phyloP scores from a whole-genome alignment of 371 early-diverging fungal species.

The Smittium mucronatum region DNA sequence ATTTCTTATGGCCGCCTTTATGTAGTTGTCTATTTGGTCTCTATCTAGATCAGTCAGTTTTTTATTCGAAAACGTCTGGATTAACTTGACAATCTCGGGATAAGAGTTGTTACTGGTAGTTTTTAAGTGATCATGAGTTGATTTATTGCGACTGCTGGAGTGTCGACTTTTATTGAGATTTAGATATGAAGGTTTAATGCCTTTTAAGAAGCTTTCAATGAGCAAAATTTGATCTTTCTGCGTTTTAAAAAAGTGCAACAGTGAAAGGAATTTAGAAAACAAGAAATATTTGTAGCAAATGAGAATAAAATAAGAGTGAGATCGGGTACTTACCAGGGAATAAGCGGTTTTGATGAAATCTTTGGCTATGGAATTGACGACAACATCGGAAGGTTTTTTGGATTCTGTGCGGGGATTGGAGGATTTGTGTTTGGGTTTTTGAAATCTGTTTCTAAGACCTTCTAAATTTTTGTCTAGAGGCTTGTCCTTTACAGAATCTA shows the following conservation, averaged over 20 bases:
- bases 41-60: conserved; percentile 28
- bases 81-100: not conserved
- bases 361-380: not conserved
- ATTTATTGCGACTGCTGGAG: not conserved
- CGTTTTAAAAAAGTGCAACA: not conserved
- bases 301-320: not conserved
- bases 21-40: conserved; percentile 27
- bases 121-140: not conserved
- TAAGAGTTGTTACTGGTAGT: not conserved
- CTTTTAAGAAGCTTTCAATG: not conserved
- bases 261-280: not conserved
- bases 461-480: not conserved
- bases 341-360: not conserved
- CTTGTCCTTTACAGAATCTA: not conserved
- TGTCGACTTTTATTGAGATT: not conserved
- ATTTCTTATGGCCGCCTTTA: conserved; percentile 21
- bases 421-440: too few relatives aligned
- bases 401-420: too few relatives aligned
- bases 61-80: not conserved
- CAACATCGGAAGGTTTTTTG: too few relatives aligned
- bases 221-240: not conserved
- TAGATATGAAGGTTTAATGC: conserved; percentile 25
- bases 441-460: not conserved
- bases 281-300: not conserved
- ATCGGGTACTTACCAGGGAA: not conserved